Conservation (phyloP, 2,329 filamentous ascomycete species). For the Fusarium sp. region DNA sequence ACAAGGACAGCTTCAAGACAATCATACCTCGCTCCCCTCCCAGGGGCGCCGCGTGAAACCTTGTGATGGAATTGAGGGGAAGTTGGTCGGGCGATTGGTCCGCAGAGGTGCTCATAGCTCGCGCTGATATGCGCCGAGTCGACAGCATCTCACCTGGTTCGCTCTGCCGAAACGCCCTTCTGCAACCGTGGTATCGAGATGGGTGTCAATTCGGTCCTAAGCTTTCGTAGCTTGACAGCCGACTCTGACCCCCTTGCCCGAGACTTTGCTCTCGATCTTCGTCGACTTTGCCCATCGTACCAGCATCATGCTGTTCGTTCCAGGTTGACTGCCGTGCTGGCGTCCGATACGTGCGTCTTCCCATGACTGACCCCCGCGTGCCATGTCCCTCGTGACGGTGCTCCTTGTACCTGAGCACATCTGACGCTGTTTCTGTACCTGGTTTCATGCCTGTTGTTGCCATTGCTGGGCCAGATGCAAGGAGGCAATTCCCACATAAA, state of each 20-base stretch:
- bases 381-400: constrained; percentile 36
- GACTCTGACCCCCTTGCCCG: constrained; percentile 2
- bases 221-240: constrained; percentile 15
- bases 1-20: constrained; percentile 11
- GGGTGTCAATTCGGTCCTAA: constrained; percentile 24
- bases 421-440: constrained; percentile 32
- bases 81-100: constrained; percentile 32
- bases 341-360: constrained; percentile 25
- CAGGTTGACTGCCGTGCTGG: constrained; percentile 34
- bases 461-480: constrained; percentile 9
- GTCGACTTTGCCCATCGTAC: constrained; percentile 35
- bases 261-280: constrained; percentile 8
- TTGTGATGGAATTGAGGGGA: constrained; percentile 44
- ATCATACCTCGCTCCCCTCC: constrained; percentile 4
- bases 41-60: constrained; percentile 38
- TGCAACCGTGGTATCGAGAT: constrained; percentile 24
- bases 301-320: constrained; percentile 37
- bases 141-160: constrained; percentile 5
- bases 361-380: constrained; percentile 32
- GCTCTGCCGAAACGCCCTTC: constrained; percentile 18
- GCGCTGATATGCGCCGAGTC: constrained; percentile 20
- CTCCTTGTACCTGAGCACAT: constrained; percentile 24
- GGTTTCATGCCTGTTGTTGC: constrained; percentile 24
- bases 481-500: constrained; percentile 42
- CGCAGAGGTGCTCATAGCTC: constrained; percentile 11